phyloP scores from a whole-genome alignment of 2,329 filamentous ascomycete species.

The Exophiala phaeomuriformis region DNA sequence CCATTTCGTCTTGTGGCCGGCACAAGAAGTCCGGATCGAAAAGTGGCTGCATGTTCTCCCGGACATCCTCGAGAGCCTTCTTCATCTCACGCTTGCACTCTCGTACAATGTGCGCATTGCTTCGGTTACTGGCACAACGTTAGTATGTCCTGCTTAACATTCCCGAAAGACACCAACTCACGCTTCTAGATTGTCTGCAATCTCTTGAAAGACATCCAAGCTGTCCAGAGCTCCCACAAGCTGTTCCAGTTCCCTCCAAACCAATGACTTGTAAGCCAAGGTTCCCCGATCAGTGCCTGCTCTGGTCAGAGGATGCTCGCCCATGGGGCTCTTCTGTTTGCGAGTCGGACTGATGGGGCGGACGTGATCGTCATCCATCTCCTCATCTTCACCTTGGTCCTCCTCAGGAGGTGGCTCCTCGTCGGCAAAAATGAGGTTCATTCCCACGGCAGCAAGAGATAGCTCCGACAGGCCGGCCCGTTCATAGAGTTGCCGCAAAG shows the following conservation, averaged over 20 bases:
- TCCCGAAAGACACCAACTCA: constrained; percentile 27
- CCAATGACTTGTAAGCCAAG: constrained; percentile 51
- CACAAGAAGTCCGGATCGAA: constrained; percentile 57
- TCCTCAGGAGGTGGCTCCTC: constrained; percentile 26
- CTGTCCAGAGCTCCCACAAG: constrained; percentile 59
- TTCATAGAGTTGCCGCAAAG: constrained; percentile 48
- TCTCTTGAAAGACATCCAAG: constrained; percentile 58
- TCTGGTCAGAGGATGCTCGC: constrained; percentile 30
- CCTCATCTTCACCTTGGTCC: constrained; percentile 17
- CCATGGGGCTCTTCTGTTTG: constrained; percentile 25
- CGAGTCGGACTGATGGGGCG: constrained; percentile 26
- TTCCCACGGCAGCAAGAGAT: constrained; percentile 37
- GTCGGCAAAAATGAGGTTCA: constrained; percentile 29
- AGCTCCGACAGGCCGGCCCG: constrained; percentile 46
- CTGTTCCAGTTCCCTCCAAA: constrained; percentile 61
- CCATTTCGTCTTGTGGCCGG: constrained; percentile 39
- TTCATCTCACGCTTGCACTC: constrained; percentile 52
- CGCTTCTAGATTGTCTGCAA: constrained; percentile 43
- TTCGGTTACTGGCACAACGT: constrained; percentile 18
- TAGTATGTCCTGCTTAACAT: constrained; percentile 7
- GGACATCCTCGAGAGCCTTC: constrained; percentile 48
- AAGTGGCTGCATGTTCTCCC: constrained; percentile 54
- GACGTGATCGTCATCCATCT: constrained; percentile 29
- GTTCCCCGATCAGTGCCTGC: constrained; percentile 37
- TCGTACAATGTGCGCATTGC: constrained; percentile 36